phyloP scores from a whole-genome alignment of 345 rosid genomes.

The rapeseed (Brassica napus) region Da-Ae NC_063435.1:3073001-3073500 shows the following conservation, averaged over 20 bases:
- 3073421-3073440: constrained; percentile 58
- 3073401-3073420: constrained; percentile 87
- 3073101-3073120: neutral
- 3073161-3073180: neutral
- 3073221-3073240: constrained; percentile 47
- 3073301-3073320: constrained; percentile 48
- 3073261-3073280: constrained; percentile 69
- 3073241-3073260: constrained; percentile 57
- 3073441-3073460: constrained; percentile 46
- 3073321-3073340: constrained; percentile 51
- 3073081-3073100: neutral
- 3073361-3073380: constrained; percentile 59
- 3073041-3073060: neutral
- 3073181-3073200: neutral
- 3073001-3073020: constrained; percentile 5
- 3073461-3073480: constrained; percentile 8
- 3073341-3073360: constrained; percentile 73
- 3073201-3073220: constrained; percentile 44
- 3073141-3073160: neutral
- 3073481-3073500: constrained; percentile 19
- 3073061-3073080: neutral
- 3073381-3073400: constrained; percentile 70
- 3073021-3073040: neutral
- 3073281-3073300: constrained; percentile 29
- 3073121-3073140: neutral